Evolutionary conservation across 179 eudicot species (phyloP), one percentile per base, ranked within the genome.

Genomic region (Heliamphora ciliata): DNA sequence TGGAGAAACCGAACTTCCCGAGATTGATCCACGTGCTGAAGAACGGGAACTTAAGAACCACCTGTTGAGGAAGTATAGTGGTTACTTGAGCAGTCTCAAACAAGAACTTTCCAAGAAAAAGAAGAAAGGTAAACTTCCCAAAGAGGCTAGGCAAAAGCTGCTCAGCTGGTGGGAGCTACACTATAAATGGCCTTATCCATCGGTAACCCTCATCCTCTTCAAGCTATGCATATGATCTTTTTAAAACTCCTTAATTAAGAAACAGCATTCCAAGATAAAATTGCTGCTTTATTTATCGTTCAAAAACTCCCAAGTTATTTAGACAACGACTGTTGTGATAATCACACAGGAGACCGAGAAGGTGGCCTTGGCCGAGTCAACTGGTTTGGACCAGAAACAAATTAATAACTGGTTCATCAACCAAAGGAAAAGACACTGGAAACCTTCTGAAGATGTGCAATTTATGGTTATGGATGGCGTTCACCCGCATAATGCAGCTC

Each of bases 131-230:
- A 93, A 93, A 68, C 85, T 93, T 15, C 97, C 97, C 21, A 93
- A 93, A 80, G 97, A 93, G 8, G 97, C 97, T 48, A 84, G 97
- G 50, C 93, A 91, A 79, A 93, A 93, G 82, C 90, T 93, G 6
- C 91, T 93, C 70, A 87, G 79, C 82, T 93, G 97, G 97, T 93
- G 97, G 97, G 97, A 90, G 74, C 82, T 90, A 66, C 97, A 93
- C 84, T 93, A 91, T 88, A 93, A 91, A 83, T 93, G 97, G 97
- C 97, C 97, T n/a, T 93, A 93, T 85, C 97, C 97, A 13, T 93
- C 97, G 82, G 97, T 93, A 90, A 83, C 58, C 6, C 40, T 1
- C 9, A 3, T 56, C 60, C 46, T 47, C 6, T n/a, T 52, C 54
- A 31, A 59, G 65, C 31, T 14, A n/a, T 31, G 40, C 40, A 31